These are phyloP conservation scores for Kuraishia ogatae DNA, from an alignment of 805 yeast species.

Conservation along the genomic window DNA sequence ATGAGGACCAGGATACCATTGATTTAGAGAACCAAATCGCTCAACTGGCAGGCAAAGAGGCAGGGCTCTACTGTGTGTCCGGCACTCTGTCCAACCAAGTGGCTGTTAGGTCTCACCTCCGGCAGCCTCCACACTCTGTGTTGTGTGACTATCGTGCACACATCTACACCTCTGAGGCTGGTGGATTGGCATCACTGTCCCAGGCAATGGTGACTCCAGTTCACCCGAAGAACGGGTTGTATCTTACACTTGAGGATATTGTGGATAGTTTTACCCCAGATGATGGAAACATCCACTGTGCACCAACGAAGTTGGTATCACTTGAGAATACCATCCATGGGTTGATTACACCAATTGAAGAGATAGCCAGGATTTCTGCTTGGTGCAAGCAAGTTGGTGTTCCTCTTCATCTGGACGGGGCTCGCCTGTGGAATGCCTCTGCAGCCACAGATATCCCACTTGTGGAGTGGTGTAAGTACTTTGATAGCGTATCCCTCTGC, in stretches of 20 bases:
- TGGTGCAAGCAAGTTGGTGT: constrained; percentile 58
- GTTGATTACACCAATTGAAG: constrained; percentile 69
- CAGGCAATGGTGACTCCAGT: constrained; percentile 91
- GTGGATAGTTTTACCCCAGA: constrained; percentile 51
- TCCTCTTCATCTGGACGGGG: constrained; percentile 83
- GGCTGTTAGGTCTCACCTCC: constrained; percentile 65
- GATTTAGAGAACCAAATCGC: constrained; percentile 59
- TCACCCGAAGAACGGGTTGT: constrained; percentile 63
- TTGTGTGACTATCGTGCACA: constrained; percentile 84
- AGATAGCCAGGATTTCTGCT: constrained; percentile 56
- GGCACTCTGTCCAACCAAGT: constrained; percentile 91
- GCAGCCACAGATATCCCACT: constrained; percentile 64
- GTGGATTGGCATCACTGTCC: constrained; percentile 81
- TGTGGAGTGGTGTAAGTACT: constrained; percentile 60
- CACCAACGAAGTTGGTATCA: constrained; percentile 80
- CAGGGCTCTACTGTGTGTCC: constrained; percentile 76
- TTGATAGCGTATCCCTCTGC: constrained; percentile 87
- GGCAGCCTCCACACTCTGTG: constrained; percentile 80
- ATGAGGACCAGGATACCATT: constrained; percentile 68
- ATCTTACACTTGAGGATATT: constrained; percentile 77
- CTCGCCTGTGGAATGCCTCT: constrained; percentile 90
- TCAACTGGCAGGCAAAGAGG: constrained; percentile 65
- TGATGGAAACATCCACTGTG: constrained; percentile 78
- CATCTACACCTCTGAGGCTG: constrained; percentile 79
- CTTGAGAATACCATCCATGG: constrained; percentile 90